These are phyloP conservation scores for Trichophyton mentagrophytes DNA, from an alignment of 2,329 filamentous ascomycete genomes.

Conservation along the genomic window DNA sequence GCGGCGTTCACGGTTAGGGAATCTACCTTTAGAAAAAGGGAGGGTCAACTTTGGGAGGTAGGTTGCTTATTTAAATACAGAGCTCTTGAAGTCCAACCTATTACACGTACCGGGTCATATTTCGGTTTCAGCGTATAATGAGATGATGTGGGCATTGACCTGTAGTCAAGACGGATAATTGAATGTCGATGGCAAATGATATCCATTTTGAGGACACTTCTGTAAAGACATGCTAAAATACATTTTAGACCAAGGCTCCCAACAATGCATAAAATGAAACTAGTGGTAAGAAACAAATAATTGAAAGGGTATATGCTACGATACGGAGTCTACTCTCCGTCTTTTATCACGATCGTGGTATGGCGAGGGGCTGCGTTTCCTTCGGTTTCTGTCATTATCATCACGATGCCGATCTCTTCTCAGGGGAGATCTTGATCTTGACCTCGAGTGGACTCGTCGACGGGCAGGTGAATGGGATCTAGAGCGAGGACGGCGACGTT, in stretches of 20 bases:
- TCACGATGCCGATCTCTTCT: slow-evolving; percentile 33
- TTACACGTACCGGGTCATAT: not conserved
- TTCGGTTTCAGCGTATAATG: not conserved
- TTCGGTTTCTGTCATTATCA: slow-evolving; percentile 19
- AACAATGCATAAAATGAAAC: not conserved
- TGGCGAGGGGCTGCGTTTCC: slow-evolving; percentile 33
- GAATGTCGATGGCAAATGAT: not conserved
- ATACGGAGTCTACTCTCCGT: slow-evolving; percentile 21
- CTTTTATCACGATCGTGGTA: slow-evolving; percentile 32
- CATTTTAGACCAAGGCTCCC: not conserved
- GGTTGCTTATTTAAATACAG: not conserved
- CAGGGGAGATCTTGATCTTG: slow-evolving; percentile 21
- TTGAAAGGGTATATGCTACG: not conserved
- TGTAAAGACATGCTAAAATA: not conserved
- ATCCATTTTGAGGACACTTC: not conserved
- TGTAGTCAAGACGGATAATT: too few species aligned
- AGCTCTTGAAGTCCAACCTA: not conserved
- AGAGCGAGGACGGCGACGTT: slow-evolving; percentile 25
- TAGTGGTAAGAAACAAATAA: not conserved
- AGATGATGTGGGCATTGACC: not conserved
- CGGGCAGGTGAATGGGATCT: slow-evolving; percentile 16
- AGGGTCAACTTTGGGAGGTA: not conserved
- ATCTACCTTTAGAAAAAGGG: not conserved
- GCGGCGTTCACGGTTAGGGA: not conserved
- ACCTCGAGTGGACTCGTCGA: slow-evolving; percentile 24